Base-by-base conservation (phyloP, 2,329 filamentous ascomycete species). In the Monosporascus sp. region DNA sequence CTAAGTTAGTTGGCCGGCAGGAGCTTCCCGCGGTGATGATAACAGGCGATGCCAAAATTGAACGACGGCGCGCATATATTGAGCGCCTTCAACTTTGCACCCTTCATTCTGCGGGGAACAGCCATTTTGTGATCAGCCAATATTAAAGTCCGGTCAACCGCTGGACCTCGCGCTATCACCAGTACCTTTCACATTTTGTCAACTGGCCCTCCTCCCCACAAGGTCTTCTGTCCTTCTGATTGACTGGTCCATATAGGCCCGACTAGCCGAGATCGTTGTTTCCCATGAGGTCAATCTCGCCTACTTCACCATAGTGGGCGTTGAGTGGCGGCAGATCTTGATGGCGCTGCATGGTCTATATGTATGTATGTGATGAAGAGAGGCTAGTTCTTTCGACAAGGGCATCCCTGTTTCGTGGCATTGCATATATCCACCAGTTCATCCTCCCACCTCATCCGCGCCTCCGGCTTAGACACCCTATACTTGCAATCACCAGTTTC, bases 61-160 rank as follows among this genome's bases (percentile, higher is more conserved):
- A 56, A 47, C 52, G 43, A 50, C 53, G 56, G 56, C 56, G 56
- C 56, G 56, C 59, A 61, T 58, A 56, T 57, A 59, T 61, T 58
- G 62, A 64, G 64, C 64, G 62, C 60, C 59, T 59, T 60, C 60
- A 60, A 60, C 60, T 46, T 57, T 66, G 60, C 59, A 64, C 69
- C 70, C 68, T 71, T 66, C 69, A 70, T 64, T 56, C 64, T 69
- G 67, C 68, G 68, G 70, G 68, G 71, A 68, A 67, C 64, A 62
- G 63, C 65, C 66, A 65, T 65, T 71, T 70, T 62, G 56, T 55
- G 62, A 54, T 66, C 74, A 74, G 72, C 79, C 79, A 82, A 82
- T 82, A 80, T 81, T 71, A 73, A 72, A 69, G 68, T 68, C 64
- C 70, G 66, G 67, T 71, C 77, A 66, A 55, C 66, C 66, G 66